A percentile compares a stretch with the other conserved stretches of the same genome.
phyloP scores from a whole-genome alignment of 2,329 filamentous ascomycete species.

The Metarhizium robertsii region DNA sequence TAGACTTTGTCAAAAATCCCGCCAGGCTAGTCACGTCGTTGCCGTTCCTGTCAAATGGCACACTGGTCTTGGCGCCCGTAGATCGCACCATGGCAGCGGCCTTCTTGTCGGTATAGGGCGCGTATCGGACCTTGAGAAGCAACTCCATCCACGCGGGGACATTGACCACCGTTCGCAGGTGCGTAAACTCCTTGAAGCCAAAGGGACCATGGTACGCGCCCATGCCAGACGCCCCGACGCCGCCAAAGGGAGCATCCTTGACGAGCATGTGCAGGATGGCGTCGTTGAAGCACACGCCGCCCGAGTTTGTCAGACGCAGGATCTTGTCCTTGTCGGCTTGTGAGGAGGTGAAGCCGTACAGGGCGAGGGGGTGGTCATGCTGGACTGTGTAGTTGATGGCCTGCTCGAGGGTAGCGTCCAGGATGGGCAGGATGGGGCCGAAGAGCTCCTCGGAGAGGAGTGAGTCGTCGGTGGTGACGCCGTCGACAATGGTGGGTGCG shows the following conservation, averaged over 20 bases:
- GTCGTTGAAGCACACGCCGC: conserved; percentile 37
- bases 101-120: conserved; percentile 12
- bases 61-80: conserved; percentile 2
- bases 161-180: conserved; percentile 14
- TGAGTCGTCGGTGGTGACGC: conserved; percentile 24
- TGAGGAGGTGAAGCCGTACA: conserved; percentile 31
- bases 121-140: conserved; percentile 11
- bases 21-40: conserved; percentile 1
- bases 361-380: conserved; percentile 25
- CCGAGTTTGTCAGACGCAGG: conserved; percentile 23
- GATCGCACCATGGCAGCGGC: conserved; percentile 6
- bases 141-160: conserved; percentile 10
- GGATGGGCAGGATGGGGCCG: conserved; percentile 31
- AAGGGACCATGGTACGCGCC: conserved; percentile 34
- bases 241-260: conserved; percentile 34
- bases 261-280: conserved; percentile 27
- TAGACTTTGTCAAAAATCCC: conserved; percentile 4
- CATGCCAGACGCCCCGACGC: conserved; percentile 33
- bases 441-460: conserved; percentile 36
- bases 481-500: conserved; percentile 27
- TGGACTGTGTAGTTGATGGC: conserved; percentile 20
- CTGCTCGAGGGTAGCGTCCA: conserved; percentile 21
- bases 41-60: conserved; percentile 7
- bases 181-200: conserved; percentile 27
- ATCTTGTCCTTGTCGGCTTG: conserved; percentile 23